A percentile compares a stretch with the other conserved stretches of the same genome.
These are phyloP conservation scores for Citrus hindsii DNA, from an alignment of 345 rosid species.

Conservation along the genomic window DNA sequence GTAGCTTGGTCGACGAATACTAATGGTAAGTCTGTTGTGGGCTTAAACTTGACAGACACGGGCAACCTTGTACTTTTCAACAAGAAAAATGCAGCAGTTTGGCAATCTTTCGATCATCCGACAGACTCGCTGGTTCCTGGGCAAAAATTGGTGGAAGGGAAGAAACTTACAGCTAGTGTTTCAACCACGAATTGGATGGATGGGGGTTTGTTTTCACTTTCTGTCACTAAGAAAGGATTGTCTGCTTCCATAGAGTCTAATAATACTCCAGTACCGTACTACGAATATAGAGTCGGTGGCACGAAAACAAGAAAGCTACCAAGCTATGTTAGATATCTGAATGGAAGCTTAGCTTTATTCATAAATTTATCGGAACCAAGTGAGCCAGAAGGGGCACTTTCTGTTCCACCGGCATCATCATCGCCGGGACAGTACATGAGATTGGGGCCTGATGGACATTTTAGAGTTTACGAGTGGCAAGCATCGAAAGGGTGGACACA, in stretches of 20 bases:
- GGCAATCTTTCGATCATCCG: constrained; percentile 24
- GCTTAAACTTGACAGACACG: constrained; percentile 13
- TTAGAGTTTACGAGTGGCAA: constrained; percentile 20
- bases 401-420: not conserved
- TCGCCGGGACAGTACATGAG: not conserved
- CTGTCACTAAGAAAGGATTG: constrained; percentile 10
- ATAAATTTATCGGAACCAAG: not conserved
- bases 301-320: not conserved
- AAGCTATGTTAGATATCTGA: constrained; percentile 9
- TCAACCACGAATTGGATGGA: not conserved
- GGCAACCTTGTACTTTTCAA: constrained; percentile 25
- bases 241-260: constrained; percentile 16
- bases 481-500: not conserved
- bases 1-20: constrained; percentile 18
- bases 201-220: constrained; percentile 17
- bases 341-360: constrained; percentile 11
- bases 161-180: constrained; percentile 1
- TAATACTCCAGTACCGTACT: constrained; percentile 14
- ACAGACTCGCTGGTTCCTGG: constrained; percentile 17
- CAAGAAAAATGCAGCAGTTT: constrained; percentile 9
- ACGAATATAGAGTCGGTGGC: not conserved
- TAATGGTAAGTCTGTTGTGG: constrained; percentile 12
- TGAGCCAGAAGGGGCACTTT: not conserved
- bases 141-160: constrained; percentile 6
- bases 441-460: constrained; percentile 27